phyloP scores from a whole-genome alignment of 805 yeast genomes.

The Schwanniomyces pseudopolymorphus region DNA sequence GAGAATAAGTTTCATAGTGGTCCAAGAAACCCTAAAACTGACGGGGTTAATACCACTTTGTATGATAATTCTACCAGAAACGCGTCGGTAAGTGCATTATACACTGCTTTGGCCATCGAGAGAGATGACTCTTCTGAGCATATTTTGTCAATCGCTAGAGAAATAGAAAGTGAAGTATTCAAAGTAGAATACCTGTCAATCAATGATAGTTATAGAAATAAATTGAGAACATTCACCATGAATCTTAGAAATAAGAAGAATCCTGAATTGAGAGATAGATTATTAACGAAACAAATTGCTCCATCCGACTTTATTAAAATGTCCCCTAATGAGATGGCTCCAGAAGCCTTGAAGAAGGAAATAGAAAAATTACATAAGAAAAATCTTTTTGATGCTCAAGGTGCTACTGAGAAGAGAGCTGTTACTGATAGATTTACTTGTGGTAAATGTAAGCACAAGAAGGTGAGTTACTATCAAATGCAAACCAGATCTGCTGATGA shows the following conservation, averaged over 20 bases:
- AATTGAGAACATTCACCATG: slow-evolving; percentile 81
- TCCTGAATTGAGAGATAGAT: slow-evolving; percentile 73
- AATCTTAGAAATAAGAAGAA: slow-evolving; percentile 87
- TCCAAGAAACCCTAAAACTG: slow-evolving; percentile 78
- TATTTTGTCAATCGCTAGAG: slow-evolving; percentile 62
- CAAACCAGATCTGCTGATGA: slow-evolving; percentile 99
- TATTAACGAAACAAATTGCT: slow-evolving; percentile 64
- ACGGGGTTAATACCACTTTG: slow-evolving; percentile 68
- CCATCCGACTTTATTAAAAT: slow-evolving; percentile 70
- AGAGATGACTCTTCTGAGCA: slow-evolving; percentile 57
- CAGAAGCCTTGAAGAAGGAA: slow-evolving; percentile 83
- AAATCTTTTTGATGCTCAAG: slow-evolving; percentile 94
- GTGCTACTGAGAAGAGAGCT: slow-evolving; percentile 94
- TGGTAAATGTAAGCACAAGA: slow-evolving; percentile 96
- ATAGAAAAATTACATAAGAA: slow-evolving; percentile 82
- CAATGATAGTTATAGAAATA: slow-evolving; percentile 68
- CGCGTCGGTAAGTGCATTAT: slow-evolving; percentile 77
- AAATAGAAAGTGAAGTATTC: slow-evolving; percentile 73
- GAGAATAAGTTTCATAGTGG: slow-evolving; percentile 42
- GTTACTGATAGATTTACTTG: slow-evolving; percentile 96
- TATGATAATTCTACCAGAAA: slow-evolving; percentile 82
- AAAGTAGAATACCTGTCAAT: slow-evolving; percentile 57
- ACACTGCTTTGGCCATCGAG: slow-evolving; percentile 86
- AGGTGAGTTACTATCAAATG: slow-evolving; percentile 95
- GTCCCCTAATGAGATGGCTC: slow-evolving; percentile 95